phyloP scores from a whole-genome alignment of 75 land plant genomes.

The Chamaecyparis obtusa region DNA sequence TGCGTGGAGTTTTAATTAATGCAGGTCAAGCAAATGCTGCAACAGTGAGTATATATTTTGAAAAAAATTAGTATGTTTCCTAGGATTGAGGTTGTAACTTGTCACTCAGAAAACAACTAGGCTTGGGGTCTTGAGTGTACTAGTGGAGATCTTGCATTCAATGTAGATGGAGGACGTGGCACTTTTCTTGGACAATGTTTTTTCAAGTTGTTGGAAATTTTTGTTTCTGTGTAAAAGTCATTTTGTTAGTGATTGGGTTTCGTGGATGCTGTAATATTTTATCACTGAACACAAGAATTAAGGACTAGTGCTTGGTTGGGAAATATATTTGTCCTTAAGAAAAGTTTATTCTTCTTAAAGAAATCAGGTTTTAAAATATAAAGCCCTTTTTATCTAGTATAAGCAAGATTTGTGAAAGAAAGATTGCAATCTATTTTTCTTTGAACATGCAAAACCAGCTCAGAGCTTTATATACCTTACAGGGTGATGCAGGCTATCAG shows the following conservation, averaged over 20 bases:
- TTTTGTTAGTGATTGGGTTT: not conserved
- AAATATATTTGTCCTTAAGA: not conserved
- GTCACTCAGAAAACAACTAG: not conserved
- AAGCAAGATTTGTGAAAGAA: not conserved
- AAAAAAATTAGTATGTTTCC: not conserved
- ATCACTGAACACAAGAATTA: not conserved
- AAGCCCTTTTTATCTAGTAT: not conserved
- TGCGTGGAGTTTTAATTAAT: constrained; percentile 93
- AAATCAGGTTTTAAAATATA: not conserved
- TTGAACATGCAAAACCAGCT: not conserved
- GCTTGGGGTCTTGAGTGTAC: not conserved
- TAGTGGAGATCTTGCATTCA: not conserved
- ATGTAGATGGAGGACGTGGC: not conserved
- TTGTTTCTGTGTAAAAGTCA: not conserved
- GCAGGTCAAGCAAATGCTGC: constrained; percentile 99
- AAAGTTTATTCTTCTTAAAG: not conserved
- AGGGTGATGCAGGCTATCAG: constrained; percentile 99
- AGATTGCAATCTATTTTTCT: not conserved
- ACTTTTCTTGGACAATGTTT: not conserved
- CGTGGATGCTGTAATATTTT: not conserved
- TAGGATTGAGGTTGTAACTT: not conserved
- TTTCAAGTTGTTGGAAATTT: not conserved
- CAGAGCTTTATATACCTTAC: constrained; percentile 8
- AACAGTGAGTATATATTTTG: constrained; percentile 57
- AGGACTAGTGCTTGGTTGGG: not conserved